Percentiles rank a stretch among this genome's conserved stretches.
phyloP scores from a whole-genome alignment of 2,329 filamentous ascomycete species.

The Penicillium sp. region DNA sequence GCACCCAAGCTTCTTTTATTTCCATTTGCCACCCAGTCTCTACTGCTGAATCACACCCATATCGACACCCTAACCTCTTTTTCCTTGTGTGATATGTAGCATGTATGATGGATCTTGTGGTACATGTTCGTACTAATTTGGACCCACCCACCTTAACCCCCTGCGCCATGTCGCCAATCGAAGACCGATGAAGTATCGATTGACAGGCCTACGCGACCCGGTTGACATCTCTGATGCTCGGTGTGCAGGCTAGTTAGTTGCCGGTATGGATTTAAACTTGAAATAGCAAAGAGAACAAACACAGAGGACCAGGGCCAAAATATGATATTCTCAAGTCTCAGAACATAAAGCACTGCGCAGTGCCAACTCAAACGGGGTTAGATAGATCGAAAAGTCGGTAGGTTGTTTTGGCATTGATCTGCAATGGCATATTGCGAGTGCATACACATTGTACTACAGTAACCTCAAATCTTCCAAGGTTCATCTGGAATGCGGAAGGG shows the following conservation, averaged over 20 bases:
- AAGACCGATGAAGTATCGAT: conserved; percentile 9
- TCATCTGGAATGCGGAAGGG: not conserved
- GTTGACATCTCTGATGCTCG: conserved; percentile 14
- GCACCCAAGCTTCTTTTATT: not conserved
- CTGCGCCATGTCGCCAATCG: conserved; percentile 2
- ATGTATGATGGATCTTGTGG: not conserved
- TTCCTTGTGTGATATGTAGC: not conserved
- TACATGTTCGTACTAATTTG: not conserved
- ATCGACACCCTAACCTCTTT: too few species aligned
- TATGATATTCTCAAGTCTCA: not conserved
- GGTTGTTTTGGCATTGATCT: not conserved
- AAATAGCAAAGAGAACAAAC: not conserved
- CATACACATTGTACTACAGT: not conserved
- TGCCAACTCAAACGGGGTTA: not conserved
- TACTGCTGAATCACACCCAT: too few species aligned
- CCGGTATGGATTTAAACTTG: not conserved
- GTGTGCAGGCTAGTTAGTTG: conserved; percentile 4
- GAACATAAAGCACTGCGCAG: not conserved
- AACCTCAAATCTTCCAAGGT: too few species aligned
- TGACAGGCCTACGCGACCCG: conserved; percentile 11
- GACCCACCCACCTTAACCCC: not conserved
- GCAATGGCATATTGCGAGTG: not conserved
- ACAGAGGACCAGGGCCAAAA: not conserved
- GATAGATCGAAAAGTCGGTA: not conserved
- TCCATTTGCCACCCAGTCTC: conserved; percentile 3